phyloP scores from a whole-genome alignment of 2,329 filamentous ascomycete species.

The Aspergillus viridinutans region DNA sequence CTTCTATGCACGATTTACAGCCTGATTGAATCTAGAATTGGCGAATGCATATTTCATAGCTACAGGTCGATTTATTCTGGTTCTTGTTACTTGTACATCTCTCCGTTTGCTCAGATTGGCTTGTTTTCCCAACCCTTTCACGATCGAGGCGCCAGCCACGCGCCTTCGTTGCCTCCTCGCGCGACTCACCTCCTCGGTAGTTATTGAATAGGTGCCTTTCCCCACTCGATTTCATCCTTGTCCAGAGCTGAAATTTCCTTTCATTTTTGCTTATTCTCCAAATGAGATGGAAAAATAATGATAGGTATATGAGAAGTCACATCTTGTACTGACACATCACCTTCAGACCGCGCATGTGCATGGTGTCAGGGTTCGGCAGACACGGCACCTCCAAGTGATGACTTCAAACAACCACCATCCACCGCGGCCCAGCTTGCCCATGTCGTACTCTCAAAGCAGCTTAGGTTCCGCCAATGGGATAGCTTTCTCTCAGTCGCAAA shows the following conservation, averaged over 20 bases:
- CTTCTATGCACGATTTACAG: conserved; percentile 4
- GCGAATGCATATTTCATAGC: not conserved
- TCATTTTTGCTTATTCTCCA: conserved; percentile 3
- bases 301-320: not conserved
- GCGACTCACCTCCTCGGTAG: conserved; percentile 20
- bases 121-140: conserved; percentile 19
- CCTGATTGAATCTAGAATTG: not conserved
- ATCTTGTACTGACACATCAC: not conserved
- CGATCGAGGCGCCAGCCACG: conserved; percentile 25
- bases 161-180: conserved; percentile 30
- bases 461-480: conserved; percentile 36
- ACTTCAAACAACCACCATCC: conserved; percentile 27
- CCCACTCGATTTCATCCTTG: conserved; percentile 15
- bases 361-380: conserved; percentile 5
- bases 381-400: conserved; percentile 19
- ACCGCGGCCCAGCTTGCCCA: conserved; percentile 26
- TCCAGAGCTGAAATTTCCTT: conserved; percentile 10
- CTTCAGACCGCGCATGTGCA: conserved; percentile 6
- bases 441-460: conserved; percentile 40
- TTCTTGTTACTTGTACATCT: not conserved
- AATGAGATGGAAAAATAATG: not conserved
- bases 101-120: conserved; percentile 3
- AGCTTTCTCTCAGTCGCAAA: conserved; percentile 36
- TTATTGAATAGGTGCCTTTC: conserved; percentile 22
- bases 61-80: not conserved